A percentile compares a stretch with the other conserved stretches of the same genome.
phyloP scores from a whole-genome alignment of 2,329 filamentous ascomycete species.

The Plectosphaerella sp. region DNA sequence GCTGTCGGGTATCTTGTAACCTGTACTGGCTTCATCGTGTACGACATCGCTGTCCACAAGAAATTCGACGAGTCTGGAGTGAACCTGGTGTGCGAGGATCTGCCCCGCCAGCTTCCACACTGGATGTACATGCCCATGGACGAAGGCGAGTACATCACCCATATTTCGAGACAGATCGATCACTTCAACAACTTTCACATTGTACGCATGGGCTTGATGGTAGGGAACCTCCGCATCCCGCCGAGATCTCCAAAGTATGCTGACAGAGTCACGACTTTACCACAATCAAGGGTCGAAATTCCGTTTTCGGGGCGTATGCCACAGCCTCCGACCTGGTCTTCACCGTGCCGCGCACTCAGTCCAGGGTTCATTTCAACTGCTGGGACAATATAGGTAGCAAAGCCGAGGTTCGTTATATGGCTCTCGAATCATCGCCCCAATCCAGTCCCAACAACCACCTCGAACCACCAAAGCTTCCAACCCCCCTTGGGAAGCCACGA shows the following conservation, averaged over 20 bases:
- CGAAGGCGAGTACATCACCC: not conserved
- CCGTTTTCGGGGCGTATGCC: not conserved
- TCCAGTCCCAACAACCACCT: not conserved
- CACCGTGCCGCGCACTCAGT: not conserved
- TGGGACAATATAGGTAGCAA: not conserved
- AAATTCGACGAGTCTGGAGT: not conserved
- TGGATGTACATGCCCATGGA: slow-evolving; percentile 4
- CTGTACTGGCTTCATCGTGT: not conserved
- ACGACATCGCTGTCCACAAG: not conserved
- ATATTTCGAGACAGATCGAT: not conserved
- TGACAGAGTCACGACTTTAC: not conserved
- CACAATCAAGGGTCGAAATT: not conserved
- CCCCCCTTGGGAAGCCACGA: not conserved
- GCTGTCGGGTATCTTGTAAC: not conserved
- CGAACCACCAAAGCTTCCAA: not conserved
- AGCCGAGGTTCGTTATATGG: not conserved
- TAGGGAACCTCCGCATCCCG: no score
- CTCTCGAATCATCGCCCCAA: not conserved
- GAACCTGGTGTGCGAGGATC: not conserved
- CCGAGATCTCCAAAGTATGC: not conserved
- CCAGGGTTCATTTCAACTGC: not conserved
- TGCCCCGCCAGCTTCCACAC: not conserved
- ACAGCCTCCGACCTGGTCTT: not conserved
- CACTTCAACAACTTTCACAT: not conserved
- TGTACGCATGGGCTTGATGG: not conserved